Conservation (phyloP, 2,329 filamentous ascomycete species). For the Aureobasidium sp. region DNA sequence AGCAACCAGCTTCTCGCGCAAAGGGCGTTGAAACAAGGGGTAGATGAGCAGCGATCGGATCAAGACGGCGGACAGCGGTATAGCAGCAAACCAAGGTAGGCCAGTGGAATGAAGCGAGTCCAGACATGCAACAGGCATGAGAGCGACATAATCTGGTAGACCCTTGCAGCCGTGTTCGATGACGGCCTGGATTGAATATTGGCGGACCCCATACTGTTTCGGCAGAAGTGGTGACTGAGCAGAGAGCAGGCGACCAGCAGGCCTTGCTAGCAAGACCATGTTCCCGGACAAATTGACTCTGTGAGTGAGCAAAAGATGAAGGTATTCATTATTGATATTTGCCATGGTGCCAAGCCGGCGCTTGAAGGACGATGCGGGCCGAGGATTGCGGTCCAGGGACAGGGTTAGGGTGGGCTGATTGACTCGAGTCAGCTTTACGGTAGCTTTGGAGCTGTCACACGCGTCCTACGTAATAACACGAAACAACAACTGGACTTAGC, state of each 20-base stretch:
- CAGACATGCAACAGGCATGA: constrained; percentile 19
- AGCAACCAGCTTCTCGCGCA: not conserved
- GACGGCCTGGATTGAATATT: not conserved
- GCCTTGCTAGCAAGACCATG: not conserved
- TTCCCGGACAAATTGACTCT: not conserved
- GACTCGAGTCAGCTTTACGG: not conserved
- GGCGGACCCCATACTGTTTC: not conserved
- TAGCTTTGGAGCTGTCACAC: not conserved
- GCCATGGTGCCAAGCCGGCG: not conserved
- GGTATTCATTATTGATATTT: not conserved
- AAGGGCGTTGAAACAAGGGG: constrained; percentile 15
- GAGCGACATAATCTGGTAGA: constrained; percentile 13
- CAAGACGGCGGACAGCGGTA: constrained; percentile 24
- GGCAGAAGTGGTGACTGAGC: not conserved
- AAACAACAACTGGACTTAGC: not conserved
- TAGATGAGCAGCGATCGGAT: constrained; percentile 24
- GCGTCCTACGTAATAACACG: not conserved
- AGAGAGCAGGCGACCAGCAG: not conserved
- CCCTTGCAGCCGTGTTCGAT: not conserved
- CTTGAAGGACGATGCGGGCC: not conserved
- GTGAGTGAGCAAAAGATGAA: not conserved
- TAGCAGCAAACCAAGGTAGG: constrained; percentile 26
- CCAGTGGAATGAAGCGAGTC: constrained; percentile 22
- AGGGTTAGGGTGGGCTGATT: constrained; percentile 1
- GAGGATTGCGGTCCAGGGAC: not conserved